Conservation (phyloP, 2,329 filamentous ascomycete species). For the Fusarium goolgardi region DNA sequence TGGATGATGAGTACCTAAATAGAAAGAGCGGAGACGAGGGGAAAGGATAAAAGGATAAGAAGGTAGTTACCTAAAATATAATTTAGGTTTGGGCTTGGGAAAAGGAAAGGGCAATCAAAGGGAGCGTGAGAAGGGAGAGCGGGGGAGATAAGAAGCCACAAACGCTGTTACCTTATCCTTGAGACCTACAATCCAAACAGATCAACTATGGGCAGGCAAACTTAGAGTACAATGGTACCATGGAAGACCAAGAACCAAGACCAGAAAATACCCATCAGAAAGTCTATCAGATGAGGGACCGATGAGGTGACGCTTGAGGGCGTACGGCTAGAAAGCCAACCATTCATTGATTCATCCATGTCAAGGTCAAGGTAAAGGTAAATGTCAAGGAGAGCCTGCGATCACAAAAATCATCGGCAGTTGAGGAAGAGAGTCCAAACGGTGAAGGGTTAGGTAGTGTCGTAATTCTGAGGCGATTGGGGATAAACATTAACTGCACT, state of each 20-base stretch:
- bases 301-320: conserved; percentile 27
- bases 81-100: conserved; percentile 14
- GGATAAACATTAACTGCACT: conserved; percentile 11
- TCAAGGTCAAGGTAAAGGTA: neutral
- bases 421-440: conserved; percentile 10
- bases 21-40: conserved; percentile 9
- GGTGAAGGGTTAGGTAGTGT: conserved; percentile 25
- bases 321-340: conserved; percentile 22
- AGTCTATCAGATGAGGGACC: conserved; percentile 33
- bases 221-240: conserved; percentile 6
- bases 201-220: conserved; percentile 22
- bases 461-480: conserved; percentile 14
- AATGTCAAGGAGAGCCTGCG: neutral
- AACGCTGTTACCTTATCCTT: conserved; percentile 7
- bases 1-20: conserved; percentile 8
- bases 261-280: conserved; percentile 15
- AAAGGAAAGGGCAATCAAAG: conserved; percentile 23
- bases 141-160: conserved; percentile 40
- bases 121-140: conserved; percentile 27
- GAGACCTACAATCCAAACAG: conserved; percentile 6
- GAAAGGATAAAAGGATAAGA: neutral
- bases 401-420: conserved; percentile 12
- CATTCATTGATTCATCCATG: neutral
- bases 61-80: conserved; percentile 4
- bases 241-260: conserved; percentile 2